These are phyloP conservation scores for Taiozyma onychis DNA, from an alignment of 1,139 yeast species.

Conservation along the genomic window DNA sequence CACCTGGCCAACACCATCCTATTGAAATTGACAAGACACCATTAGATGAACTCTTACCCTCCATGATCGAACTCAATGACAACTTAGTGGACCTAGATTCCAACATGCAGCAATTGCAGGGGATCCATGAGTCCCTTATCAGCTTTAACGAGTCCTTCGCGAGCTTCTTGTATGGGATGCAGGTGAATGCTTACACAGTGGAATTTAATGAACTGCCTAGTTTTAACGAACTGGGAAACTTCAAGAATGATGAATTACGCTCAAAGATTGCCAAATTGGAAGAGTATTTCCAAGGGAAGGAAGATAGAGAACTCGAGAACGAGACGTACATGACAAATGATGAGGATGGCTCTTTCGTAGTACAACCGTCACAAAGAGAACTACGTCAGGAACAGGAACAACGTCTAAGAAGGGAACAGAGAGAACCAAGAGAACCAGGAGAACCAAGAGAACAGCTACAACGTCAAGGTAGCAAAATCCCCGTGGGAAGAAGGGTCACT, in stretches of 20 bases:
- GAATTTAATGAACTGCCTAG: slow-evolving; percentile 47
- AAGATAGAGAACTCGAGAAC: background rate
- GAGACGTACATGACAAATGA: slow-evolving; percentile 21
- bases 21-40: slow-evolving; percentile 16
- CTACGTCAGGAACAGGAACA: background rate
- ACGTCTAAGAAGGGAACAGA: background rate
- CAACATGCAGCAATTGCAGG: slow-evolving; percentile 39
- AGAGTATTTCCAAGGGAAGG: slow-evolving; percentile 6
- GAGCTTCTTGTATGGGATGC: slow-evolving; percentile 55
- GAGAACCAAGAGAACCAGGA: background rate
- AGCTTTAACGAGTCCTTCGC: slow-evolving; percentile 61
- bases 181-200: slow-evolving; percentile 67
- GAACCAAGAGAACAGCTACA: background rate
- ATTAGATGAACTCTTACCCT: slow-evolving; percentile 18
- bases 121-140: slow-evolving; percentile 44
- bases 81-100: slow-evolving; percentile 47
- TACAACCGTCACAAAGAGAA: slow-evolving; percentile 14
- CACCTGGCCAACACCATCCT: slow-evolving; percentile 22
- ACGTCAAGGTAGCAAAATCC: slow-evolving; percentile 11
- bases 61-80: slow-evolving; percentile 39
- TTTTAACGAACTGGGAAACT: slow-evolving; percentile 17
- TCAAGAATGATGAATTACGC: slow-evolving; percentile 13
- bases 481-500: slow-evolving; percentile 13
- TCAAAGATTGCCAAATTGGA: slow-evolving; percentile 17
- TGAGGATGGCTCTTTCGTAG: slow-evolving; percentile 22